Evolutionary conservation across 495 filamentous ascomycete genomes (phyloP).

Genomic region (Glarea lozoyensis): DNA sequence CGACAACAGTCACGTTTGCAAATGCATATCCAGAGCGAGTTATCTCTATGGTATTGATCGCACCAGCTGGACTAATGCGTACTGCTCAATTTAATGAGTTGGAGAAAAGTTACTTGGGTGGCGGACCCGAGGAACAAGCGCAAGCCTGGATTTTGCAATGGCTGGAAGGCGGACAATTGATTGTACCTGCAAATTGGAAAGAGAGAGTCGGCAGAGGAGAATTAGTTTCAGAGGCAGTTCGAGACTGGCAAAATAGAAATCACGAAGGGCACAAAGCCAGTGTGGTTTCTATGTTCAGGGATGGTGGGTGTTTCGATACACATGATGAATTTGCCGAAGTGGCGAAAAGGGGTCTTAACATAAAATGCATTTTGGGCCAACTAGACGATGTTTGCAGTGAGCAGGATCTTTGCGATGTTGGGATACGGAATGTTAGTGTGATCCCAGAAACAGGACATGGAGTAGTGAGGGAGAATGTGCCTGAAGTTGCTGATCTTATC

Average conservation of each 20-base stretch:
- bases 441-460: background rate
- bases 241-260: conserved; percentile 30
- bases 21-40: background rate
- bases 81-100: background rate
- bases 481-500: background rate
- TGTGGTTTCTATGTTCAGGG: conserved; percentile 34
- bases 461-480: background rate
- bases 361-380: conserved; percentile 29
- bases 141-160: conserved; percentile 27
- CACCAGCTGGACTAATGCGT: background rate
- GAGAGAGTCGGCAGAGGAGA: conserved; percentile 32
- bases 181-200: conserved; percentile 36
- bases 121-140: background rate
- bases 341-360: conserved; percentile 19
- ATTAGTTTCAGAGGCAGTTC: conserved; percentile 34
- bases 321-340: conserved; percentile 28
- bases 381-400: conserved; percentile 29
- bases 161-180: conserved; percentile 30
- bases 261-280: conserved; percentile 20
- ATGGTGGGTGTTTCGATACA: conserved; percentile 31
- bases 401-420: conserved; percentile 25
- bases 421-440: conserved; percentile 24
- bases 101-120: background rate
- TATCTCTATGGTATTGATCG: background rate
- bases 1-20: background rate